Conservation (phyloP, 2,329 filamentous ascomycete species). For the Fusarium chuoi region DNA sequence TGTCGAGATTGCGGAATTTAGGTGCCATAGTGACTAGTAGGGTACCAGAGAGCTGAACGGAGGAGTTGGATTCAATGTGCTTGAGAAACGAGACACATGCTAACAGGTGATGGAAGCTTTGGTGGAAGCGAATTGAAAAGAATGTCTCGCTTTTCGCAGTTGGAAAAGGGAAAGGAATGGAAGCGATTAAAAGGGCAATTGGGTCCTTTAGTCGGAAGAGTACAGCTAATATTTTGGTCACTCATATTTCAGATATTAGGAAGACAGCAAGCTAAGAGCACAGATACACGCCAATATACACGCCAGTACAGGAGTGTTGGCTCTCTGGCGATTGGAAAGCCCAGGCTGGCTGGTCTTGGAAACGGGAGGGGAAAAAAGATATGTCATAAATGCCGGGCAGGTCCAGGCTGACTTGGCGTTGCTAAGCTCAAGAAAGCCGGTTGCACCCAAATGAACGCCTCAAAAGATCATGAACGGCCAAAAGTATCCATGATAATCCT, state of each 20-base stretch:
- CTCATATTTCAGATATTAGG: background rate
- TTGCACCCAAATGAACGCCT: background rate
- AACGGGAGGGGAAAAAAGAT: background rate
- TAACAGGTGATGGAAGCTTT: background rate
- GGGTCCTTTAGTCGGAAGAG: background rate
- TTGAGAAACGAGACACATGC: background rate
- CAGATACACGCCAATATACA: background rate
- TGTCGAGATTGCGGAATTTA: background rate
- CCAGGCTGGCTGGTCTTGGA: background rate
- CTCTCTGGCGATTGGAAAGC: background rate
- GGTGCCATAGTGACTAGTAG: background rate
- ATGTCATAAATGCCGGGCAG: background rate
- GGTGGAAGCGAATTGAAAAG: background rate
- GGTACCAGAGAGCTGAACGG: background rate
- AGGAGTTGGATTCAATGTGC: too few relatives aligned
- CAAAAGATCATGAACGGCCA: fast-evolving
- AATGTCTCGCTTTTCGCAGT: background rate
- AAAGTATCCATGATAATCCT: background rate
- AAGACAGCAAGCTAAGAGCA: background rate
- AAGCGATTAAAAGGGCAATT: background rate
- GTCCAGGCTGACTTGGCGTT: background rate
- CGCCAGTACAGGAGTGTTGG: background rate
- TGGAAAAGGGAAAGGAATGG: background rate
- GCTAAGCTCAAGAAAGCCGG: background rate
- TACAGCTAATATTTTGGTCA: background rate